These are phyloP conservation scores for Sphaerobolus stellatus DNA, from an alignment of 1,284 basidiomycete species.

Conservation along the genomic window DNA sequence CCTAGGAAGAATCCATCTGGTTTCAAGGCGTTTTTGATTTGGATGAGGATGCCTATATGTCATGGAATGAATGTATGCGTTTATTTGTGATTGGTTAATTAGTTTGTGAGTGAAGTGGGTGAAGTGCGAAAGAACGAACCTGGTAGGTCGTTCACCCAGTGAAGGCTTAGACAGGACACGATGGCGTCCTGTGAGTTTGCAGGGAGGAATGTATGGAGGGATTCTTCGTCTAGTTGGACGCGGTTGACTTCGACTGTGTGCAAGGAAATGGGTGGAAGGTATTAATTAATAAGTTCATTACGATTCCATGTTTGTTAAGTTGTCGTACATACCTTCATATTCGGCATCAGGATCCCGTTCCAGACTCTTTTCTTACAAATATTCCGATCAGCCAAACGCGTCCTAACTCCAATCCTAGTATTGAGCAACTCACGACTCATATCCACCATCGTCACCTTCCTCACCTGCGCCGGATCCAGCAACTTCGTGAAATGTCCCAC, in stretches of 20 bases:
- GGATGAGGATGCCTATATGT: constrained; percentile 75
- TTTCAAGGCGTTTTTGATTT: constrained; percentile 82
- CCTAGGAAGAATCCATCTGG: constrained; percentile 96
- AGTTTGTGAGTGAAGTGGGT: too few relatives aligned
- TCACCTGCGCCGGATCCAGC: constrained; percentile 69
- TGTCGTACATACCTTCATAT: constrained; percentile 63
- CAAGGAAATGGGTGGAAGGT: not conserved
- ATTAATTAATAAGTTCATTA: too few relatives aligned
- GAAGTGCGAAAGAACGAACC: too few relatives aligned
- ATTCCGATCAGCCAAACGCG: too few relatives aligned
- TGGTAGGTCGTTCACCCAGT: constrained; percentile 98
- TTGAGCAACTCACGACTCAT: constrained; percentile 69
- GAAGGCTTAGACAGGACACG: constrained; percentile 87
- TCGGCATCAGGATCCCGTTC: constrained; percentile 71
- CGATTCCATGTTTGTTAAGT: too few relatives aligned
- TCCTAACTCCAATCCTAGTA: too few relatives aligned
- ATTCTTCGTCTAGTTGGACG: constrained; percentile 77
- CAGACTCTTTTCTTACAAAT: constrained; percentile 56
- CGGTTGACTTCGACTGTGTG: constrained; percentile 71
- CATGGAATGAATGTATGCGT: not conserved
- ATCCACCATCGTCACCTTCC: constrained; percentile 86
- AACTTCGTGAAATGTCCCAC: constrained; percentile 89
- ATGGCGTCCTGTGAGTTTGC: constrained; percentile 87
- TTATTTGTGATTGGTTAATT: not conserved
- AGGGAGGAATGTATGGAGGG: constrained; percentile 59